phyloP scores from a whole-genome alignment of 495 filamentous ascomycete species.

The Podospora bellae-mahoneyi region DNA sequence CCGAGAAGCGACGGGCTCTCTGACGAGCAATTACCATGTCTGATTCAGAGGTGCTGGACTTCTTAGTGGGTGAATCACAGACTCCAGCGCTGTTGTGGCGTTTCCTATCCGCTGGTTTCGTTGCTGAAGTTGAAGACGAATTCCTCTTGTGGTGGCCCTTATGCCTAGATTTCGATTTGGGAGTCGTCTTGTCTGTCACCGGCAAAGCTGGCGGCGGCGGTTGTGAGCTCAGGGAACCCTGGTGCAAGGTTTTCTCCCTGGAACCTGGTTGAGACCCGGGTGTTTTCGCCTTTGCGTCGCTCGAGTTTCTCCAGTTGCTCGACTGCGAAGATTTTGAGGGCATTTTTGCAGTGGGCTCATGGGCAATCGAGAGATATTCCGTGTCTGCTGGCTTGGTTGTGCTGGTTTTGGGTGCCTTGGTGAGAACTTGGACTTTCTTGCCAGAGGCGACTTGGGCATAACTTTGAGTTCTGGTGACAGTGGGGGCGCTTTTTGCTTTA shows the following conservation, averaged over 20 bases:
- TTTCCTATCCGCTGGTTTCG: neutral
- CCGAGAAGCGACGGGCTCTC: constrained; percentile 1
- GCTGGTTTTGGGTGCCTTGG: neutral
- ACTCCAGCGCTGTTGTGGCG: constrained; percentile 1
- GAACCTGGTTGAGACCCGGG: constrained; percentile 6
- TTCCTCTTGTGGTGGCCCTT: neutral
- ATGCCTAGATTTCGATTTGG: neutral
- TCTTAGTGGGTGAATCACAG: neutral
- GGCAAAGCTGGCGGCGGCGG: neutral
- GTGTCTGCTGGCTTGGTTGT: neutral
- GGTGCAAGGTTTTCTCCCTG: neutral
- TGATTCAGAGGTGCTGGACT: neutral
- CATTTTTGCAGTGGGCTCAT: neutral
- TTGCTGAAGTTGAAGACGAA: neutral
- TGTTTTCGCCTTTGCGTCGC: constrained; percentile 1
- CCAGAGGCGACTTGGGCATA: constrained; percentile 12
- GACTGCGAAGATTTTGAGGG: neutral
- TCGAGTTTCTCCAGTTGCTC: neutral
- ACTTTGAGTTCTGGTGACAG: neutral
- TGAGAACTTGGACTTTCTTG: neutral
- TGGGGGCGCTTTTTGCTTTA: neutral
- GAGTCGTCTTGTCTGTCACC: neutral
- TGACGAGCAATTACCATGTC: neutral
- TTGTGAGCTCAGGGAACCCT: constrained; percentile 1
- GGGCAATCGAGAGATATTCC: constrained; percentile 1